A percentile compares a stretch with the other conserved stretches of the same genome.
These are phyloP conservation scores for Zygoascus biomembranicola DNA, from an alignment of 805 yeast genomes.

Conservation along the genomic window DNA sequence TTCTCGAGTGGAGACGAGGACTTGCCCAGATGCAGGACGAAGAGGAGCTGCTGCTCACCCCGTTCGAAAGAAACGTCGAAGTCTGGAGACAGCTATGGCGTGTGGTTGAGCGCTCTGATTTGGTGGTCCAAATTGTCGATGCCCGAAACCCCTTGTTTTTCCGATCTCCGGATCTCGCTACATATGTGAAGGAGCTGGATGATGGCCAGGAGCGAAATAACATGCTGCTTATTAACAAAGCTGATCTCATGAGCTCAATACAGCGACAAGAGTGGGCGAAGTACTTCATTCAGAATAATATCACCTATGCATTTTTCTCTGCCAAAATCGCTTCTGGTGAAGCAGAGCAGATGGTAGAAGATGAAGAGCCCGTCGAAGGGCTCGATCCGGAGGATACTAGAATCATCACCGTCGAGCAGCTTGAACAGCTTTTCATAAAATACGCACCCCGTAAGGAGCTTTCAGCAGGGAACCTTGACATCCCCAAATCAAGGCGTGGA, in stretches of 20 bases:
- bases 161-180: conserved; percentile 80
- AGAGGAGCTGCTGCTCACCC: conserved; percentile 73
- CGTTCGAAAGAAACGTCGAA: conserved; percentile 93
- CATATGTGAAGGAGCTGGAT: conserved; percentile 69
- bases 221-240: conserved; percentile 81
- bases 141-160: conserved; percentile 90
- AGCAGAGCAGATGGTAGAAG: conserved; percentile 3
- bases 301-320: conserved; percentile 84
- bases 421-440: conserved; percentile 67
- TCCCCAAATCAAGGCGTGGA: not conserved
- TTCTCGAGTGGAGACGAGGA: conserved; percentile 88
- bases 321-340: conserved; percentile 78
- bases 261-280: conserved; percentile 87
- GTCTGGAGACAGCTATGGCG: conserved; percentile 99
- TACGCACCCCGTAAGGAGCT: conserved; percentile 57
- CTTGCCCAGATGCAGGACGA: conserved; percentile 74
- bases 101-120: conserved; percentile 89
- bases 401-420: conserved; percentile 73
- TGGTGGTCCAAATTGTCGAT: conserved; percentile 94
- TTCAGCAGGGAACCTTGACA: conserved; percentile 32
- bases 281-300: conserved; percentile 59
- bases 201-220: conserved; percentile 55
- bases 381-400: conserved; percentile 41
- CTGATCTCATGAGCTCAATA: conserved; percentile 69
- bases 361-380: conserved; percentile 19